These are phyloP conservation scores for Nadsonia fulvescens DNA, from an alignment of 805 yeast species.

Conservation along the genomic window DNA sequence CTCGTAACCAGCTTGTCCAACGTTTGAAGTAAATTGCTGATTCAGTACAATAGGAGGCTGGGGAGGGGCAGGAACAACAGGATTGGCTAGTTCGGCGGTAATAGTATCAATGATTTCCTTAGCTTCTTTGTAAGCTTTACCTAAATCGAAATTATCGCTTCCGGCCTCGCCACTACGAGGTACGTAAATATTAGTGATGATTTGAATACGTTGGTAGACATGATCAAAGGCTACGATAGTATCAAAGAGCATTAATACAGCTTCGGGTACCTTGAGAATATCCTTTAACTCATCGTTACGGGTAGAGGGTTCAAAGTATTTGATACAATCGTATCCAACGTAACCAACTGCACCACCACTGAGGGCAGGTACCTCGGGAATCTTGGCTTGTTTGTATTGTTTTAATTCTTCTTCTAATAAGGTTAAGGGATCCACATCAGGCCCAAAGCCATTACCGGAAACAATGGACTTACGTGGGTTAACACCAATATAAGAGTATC, in stretches of 20 bases:
- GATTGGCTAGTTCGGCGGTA: constrained; percentile 25
- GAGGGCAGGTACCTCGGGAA: constrained; percentile 37
- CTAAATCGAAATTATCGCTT: constrained; percentile 18
- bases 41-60: constrained; percentile 55
- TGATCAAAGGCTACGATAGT: constrained; percentile 83
- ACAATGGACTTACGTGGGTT: constrained; percentile 65
- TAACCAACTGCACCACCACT: constrained; percentile 97
- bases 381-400: constrained; percentile 43
- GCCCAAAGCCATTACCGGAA: constrained; percentile 54
- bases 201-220: constrained; percentile 83
- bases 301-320: constrained; percentile 90
- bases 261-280: constrained; percentile 73
- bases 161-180: constrained; percentile 14
- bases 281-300: constrained; percentile 51
- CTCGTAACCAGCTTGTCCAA: constrained; percentile 91
- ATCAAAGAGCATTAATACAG: constrained; percentile 81
- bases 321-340: constrained; percentile 89
- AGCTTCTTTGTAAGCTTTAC: constrained; percentile 39
- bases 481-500: constrained; percentile 83
- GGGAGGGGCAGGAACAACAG: constrained; percentile 31
- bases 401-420: constrained; percentile 59
- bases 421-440: constrained; percentile 63
- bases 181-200: constrained; percentile 60
- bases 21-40: constrained; percentile 50
- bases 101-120: constrained; percentile 30